These are phyloP conservation scores for Boletus edulis DNA, from an alignment of 768 basidiomycete genomes.

Conservation along the genomic window DNA sequence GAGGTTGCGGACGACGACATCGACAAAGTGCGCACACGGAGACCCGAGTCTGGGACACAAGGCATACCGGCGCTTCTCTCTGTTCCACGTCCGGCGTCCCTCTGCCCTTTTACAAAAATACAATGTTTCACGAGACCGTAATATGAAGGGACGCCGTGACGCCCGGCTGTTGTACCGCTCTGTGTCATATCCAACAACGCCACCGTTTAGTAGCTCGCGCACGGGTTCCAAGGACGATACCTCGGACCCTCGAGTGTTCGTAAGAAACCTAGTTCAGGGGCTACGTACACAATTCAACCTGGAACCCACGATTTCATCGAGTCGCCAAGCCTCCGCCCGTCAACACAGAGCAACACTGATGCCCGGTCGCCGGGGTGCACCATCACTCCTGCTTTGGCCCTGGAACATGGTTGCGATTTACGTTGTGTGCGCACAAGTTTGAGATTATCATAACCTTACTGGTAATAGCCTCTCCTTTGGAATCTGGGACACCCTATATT, in stretches of 20 bases:
- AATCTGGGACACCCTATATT: not conserved
- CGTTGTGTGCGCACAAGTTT: constrained; percentile 12
- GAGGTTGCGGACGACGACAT: not conserved
- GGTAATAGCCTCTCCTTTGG: not conserved
- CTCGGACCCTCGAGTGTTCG: not conserved
- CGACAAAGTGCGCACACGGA: not conserved
- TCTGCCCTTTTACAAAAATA: not conserved
- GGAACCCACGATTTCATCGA: too few relatives aligned
- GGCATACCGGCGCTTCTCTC: too few relatives aligned
- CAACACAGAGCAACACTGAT: not conserved
- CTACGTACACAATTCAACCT: not conserved
- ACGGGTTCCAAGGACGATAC: not conserved
- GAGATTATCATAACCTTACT: not conserved
- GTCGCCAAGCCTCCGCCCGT: constrained; percentile 6
- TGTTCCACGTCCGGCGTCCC: not conserved
- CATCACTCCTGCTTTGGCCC: constrained; percentile 1
- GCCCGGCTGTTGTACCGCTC: too few relatives aligned
- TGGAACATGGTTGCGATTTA: constrained; percentile 21
- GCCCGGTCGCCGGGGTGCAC: not conserved
- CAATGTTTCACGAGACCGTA: not conserved
- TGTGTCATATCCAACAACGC: not conserved
- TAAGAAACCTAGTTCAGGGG: not conserved
- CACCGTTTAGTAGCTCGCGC: not conserved
- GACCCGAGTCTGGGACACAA: not conserved
- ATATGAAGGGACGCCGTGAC: not conserved